A percentile compares a stretch with the other conserved stretches of the same genome.
Conservation (phyloP, 176 grass and related monocot genomes). For the Eleusine indica region DNA sequence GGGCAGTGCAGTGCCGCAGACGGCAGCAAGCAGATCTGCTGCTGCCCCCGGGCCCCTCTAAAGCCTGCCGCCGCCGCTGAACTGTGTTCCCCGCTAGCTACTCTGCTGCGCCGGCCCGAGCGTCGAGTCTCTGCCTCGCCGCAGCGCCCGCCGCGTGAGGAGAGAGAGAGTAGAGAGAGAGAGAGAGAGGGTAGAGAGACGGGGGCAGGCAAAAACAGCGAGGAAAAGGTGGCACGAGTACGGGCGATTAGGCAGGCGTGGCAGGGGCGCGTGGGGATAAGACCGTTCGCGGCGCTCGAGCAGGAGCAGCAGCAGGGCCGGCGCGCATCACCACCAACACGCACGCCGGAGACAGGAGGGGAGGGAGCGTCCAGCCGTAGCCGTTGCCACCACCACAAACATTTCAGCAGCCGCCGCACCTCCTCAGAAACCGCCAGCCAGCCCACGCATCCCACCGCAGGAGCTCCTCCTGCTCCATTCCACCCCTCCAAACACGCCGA, state of each 20-base stretch:
- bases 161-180: not conserved
- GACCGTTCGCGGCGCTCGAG: conserved; percentile 16
- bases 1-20: conserved; percentile 26
- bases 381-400: not conserved
- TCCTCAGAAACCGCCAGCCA: conserved; percentile 4
- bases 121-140: conserved; percentile 3
- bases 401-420: not conserved
- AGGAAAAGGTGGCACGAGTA: conserved; percentile 17
- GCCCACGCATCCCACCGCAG: not conserved
- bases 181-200: not conserved
- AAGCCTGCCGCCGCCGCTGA: conserved; percentile 38
- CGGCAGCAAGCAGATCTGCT: conserved; percentile 24
- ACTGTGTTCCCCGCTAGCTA: not conserved
- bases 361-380: not conserved
- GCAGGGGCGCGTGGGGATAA: conserved; percentile 15
- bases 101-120: not conserved
- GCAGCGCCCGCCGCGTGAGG: conserved; percentile 13
- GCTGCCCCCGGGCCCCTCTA: conserved; percentile 3
- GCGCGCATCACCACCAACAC: not conserved
- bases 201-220: not conserved
- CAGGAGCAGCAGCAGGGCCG: not conserved
- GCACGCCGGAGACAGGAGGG: not conserved
- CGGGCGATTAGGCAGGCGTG: not conserved
- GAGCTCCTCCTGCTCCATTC: not conserved
- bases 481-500: conserved; percentile 10